Percentiles rank a stretch among this genome's conserved stretches.
Conservation (phyloP, 139 green algal genomes). For the Micractinium conductrix region DNA sequence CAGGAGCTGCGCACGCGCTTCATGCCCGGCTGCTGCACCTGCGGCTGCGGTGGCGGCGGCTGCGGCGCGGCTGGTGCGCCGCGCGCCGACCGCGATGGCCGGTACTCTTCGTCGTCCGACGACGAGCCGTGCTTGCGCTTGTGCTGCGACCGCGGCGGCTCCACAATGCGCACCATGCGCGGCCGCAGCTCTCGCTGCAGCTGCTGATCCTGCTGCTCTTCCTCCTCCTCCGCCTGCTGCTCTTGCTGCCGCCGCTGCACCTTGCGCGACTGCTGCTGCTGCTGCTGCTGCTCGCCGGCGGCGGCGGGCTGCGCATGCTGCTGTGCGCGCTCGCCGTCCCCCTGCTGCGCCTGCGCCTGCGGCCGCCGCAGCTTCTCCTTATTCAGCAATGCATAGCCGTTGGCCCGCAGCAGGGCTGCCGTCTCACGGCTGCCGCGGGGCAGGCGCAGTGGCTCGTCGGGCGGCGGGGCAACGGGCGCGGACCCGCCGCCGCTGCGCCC, state of each 20-base stretch:
- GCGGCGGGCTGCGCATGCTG: neutral
- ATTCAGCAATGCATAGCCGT: conserved; percentile 14
- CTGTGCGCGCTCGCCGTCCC: neutral
- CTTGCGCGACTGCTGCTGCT: conserved; percentile 8
- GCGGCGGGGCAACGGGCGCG: no score
- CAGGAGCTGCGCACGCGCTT: conserved; percentile 46
- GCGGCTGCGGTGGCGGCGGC: conserved; percentile 11
- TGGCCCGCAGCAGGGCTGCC: conserved; percentile 13
- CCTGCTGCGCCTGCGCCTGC: neutral
- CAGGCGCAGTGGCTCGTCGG: no score
- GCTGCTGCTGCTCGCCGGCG: conserved; percentile 1
- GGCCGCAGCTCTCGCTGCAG: neutral
- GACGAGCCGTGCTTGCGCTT: no score
- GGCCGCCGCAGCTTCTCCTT: neutral
- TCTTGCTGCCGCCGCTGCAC: neutral
- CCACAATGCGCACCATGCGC: conserved; percentile 45
- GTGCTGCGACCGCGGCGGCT: no score
- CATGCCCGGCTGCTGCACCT: conserved; percentile 7
- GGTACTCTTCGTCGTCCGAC: no score
- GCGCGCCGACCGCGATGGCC: no score
- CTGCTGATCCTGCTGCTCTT: neutral
- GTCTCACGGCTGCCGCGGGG: conserved; percentile 14
- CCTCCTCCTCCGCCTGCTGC: conserved; percentile 10
- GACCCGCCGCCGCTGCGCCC: neutral
- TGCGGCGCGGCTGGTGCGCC: no score